Evolutionary conservation across 257 asterid species (phyloP).

Genomic region (Lycium barbarum): DNA sequence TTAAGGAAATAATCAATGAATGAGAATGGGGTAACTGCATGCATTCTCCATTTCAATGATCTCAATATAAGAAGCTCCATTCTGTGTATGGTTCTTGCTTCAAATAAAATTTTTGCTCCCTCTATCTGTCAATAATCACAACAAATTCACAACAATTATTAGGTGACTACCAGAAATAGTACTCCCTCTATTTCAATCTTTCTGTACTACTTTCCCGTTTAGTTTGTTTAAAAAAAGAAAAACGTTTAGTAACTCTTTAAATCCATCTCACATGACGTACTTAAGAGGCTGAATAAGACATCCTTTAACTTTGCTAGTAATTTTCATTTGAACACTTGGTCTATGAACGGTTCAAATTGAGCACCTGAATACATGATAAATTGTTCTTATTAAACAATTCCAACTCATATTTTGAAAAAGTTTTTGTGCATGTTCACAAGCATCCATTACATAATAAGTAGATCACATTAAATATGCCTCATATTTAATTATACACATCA

Average conservation of each 20-base stretch:
- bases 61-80: constrained; percentile 52
- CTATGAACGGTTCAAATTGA: too few species aligned
- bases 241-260: neutral
- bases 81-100: constrained; percentile 47
- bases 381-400: too few species aligned
- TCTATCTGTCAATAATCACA: constrained; percentile 33
- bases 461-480: too few species aligned
- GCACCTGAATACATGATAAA: too few species aligned
- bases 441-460: too few species aligned
- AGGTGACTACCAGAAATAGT: neutral
- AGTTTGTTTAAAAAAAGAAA: neutral
- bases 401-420: too few species aligned
- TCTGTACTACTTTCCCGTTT: neutral
- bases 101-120: constrained; percentile 37
- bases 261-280: neutral
- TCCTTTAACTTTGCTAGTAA: too few species aligned
- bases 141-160: neutral
- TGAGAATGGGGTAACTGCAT: constrained; percentile 51
- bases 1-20: constrained; percentile 42
- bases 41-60: constrained; percentile 51
- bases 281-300: too few species aligned
- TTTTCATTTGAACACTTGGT: too few species aligned
- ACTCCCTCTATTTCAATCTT: neutral
- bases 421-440: too few species aligned
- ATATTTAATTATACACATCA: too few species aligned